Conservation (phyloP, 225 moss, liverwort and hornwort species). For the Sphagnum tenellum region DNA sequence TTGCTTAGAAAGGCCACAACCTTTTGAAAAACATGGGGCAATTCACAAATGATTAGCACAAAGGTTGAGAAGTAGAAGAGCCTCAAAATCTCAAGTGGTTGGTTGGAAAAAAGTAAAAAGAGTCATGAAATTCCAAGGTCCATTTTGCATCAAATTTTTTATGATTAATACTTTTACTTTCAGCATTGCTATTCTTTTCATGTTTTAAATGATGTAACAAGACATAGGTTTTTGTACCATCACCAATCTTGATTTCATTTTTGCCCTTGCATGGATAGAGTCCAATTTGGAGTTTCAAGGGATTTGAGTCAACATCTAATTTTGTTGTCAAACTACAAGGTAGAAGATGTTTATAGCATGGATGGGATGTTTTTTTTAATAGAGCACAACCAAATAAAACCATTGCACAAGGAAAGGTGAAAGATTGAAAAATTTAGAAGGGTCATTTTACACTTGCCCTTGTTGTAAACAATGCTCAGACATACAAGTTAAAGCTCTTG, state of each 20-base stretch:
- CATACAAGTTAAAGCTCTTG: not conserved
- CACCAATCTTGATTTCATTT: not conserved
- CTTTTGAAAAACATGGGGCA: no score
- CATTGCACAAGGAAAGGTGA: not conserved
- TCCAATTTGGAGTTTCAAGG: not conserved
- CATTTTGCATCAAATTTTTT: not conserved
- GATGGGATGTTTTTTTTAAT: not conserved
- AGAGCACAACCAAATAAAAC: not conserved
- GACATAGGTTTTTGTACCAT: not conserved
- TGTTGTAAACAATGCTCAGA: not conserved
- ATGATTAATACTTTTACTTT: not conserved
- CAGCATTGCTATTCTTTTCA: not conserved
- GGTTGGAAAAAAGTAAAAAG: not conserved
- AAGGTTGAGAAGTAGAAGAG: not conserved
- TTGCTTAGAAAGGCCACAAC: no score
- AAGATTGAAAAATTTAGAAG: not conserved
- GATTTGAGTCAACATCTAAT: not conserved
- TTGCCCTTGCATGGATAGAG: no score
- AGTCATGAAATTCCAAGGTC: not conserved
- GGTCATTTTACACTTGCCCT: not conserved
- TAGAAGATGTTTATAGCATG: not conserved
- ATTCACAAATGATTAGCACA: not conserved
- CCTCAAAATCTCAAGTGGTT: not conserved
- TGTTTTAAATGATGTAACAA: not conserved
- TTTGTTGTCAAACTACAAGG: not conserved